Percentiles rank a stretch among this genome's conserved stretches.
Conservation (phyloP, 495 filamentous ascomycete species). For the Pyrenula massariospora region DNA sequence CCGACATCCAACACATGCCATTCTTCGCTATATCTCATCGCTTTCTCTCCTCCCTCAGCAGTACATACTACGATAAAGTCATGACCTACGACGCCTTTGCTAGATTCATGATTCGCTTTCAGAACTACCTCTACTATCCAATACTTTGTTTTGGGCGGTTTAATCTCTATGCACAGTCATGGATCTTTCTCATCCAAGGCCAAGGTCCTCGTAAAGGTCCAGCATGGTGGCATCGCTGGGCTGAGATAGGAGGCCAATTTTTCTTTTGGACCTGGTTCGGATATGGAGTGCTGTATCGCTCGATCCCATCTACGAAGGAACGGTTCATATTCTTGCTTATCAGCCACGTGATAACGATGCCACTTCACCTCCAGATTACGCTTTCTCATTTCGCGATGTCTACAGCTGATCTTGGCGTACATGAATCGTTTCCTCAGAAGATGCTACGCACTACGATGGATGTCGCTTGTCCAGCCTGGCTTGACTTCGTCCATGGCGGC, state of each 20-base stretch:
- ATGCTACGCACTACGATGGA: conserved; percentile 99
- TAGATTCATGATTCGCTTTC: conserved; percentile 57
- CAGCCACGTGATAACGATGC: conserved; percentile 77
- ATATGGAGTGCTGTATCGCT: conserved; percentile 69
- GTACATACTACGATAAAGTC: conserved; percentile 79
- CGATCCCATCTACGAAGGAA: conserved; percentile 56
- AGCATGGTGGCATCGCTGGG: conserved; percentile 81
- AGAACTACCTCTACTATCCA: conserved; percentile 81
- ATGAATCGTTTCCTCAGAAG: conserved; percentile 89
- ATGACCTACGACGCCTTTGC: conserved; percentile 77
- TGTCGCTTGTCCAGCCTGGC: conserved; percentile 87
- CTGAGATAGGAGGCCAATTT: conserved; percentile 69
- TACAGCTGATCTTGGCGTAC: conserved; percentile 74
- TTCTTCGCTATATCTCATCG: conserved; percentile 89
- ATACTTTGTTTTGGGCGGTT: conserved; percentile 78
- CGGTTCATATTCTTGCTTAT: conserved; percentile 70
- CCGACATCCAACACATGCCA: conserved; percentile 93
- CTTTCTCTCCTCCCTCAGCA: conserved; percentile 63
- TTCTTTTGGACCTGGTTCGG: conserved; percentile 96
- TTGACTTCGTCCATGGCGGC: conserved; percentile 94
- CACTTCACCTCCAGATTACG: conserved; percentile 90
- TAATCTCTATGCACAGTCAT: conserved; percentile 80
- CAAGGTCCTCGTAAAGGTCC: conserved; percentile 70
- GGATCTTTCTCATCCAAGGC: conserved; percentile 65
- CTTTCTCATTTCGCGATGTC: conserved; percentile 96